Base-by-base conservation (phyloP, 2,329 filamentous ascomycete genomes). In the Lachnellula cervina region DNA sequence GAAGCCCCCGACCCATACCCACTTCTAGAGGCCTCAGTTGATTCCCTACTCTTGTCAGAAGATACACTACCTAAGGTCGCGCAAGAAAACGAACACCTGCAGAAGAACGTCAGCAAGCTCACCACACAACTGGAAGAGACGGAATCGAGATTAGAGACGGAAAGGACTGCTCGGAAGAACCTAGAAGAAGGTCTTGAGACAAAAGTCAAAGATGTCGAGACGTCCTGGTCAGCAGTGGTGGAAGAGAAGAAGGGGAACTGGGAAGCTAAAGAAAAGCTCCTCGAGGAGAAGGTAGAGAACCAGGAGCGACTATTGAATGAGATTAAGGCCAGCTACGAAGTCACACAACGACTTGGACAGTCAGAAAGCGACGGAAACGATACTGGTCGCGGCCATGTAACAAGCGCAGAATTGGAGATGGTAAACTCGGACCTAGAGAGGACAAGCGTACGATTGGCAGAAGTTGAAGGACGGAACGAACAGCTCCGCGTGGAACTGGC, bases 1-100 rank as follows among this genome's bases (percentile, higher is more conserved):
- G 95, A 99, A 76, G 94, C 90, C 1, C 94, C 94, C 16, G 94
- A 99, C 71, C 94, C 94, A 42, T 99, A 97, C 65, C 94, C 94
- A 7, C 78, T 99, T 25, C 87, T 99, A 43, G 95, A 99, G 75
- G 93, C 94, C 25, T 96, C 93, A 0, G 89, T 99, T 62, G 94
- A 99, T 70, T 91, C 93, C 4, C 86, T 97, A 68, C 86, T 97
- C 5, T 80, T 94, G 14, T 90, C 92, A 21, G 92, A 97, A 72
- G 93, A 99, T 64, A 96, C 90, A 1, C 77, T 97, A 5, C 94
- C 94, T 0, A 94, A 89, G 68, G 79, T 99, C 55, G 89, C 84
- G n/a, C 79, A 86, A 47, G 95, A 99, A 72, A 97, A 96, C 68
- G 79, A 89, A 63, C 87, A 90, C 59, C 76, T 99, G n/a, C 90